Evolutionary conservation across 2,329 filamentous ascomycete species (phyloP).

Genomic region (Claviceps purpurea): DNA sequence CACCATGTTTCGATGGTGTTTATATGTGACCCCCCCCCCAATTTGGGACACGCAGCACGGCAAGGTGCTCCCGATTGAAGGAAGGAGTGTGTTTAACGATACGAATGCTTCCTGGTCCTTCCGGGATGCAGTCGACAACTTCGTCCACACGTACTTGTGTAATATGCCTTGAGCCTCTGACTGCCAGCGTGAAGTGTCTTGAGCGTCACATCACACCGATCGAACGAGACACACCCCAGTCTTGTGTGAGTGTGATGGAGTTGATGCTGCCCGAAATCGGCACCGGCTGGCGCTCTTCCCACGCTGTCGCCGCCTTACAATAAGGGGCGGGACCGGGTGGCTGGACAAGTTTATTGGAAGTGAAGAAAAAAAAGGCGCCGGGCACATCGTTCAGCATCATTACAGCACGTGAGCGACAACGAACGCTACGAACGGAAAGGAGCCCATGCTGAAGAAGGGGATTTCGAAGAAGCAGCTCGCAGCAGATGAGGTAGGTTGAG

Average conservation of each 20-base stretch:
- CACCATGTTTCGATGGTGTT: background rate
- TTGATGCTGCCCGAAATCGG: background rate
- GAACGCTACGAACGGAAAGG: background rate
- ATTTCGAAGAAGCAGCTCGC: background rate
- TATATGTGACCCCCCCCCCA: background rate
- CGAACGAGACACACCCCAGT: background rate
- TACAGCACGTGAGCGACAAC: background rate
- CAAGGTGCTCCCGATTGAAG: background rate
- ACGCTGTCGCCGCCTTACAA: background rate
- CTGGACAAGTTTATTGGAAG: background rate
- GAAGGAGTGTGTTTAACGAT: background rate
- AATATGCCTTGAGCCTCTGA: background rate
- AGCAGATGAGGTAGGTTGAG: background rate
- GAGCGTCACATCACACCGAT: background rate
- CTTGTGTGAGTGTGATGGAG: background rate
- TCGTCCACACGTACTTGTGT: background rate
- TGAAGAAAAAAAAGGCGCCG: background rate
- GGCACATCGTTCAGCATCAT: background rate
- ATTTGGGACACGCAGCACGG: background rate
- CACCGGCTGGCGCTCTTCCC: background rate
- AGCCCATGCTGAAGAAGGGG: background rate
- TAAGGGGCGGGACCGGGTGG: background rate
- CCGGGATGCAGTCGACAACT: background rate
- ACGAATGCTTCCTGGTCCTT: background rate
- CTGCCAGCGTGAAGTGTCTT: background rate